Base-by-base conservation (phyloP, 108 stramenopile genomes). In the Nannochloropsis gaditana region DNA sequence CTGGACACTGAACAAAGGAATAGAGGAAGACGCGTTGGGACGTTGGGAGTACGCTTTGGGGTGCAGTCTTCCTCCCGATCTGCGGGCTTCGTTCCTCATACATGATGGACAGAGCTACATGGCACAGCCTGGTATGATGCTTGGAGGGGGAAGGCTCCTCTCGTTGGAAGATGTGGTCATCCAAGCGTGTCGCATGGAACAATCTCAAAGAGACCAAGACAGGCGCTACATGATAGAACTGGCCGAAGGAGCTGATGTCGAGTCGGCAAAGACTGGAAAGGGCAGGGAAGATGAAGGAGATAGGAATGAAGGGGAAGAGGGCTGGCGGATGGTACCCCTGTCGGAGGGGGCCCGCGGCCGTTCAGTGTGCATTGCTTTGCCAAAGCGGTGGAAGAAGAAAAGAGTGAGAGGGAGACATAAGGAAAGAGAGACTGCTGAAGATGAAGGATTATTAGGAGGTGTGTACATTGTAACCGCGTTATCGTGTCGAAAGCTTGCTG, bases 71-170 rank as follows among this genome's bases (percentile, higher is more conserved):
- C 59, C 59, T 73, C 59, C 59, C 4, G 59, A 73, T 73, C n/a
- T 73, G 59, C 59, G 59, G 59, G 59, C 59, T 3, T 73, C 59
- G 8, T 73, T 73, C 3, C n/a, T 73, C 19, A 73, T 73, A 4
- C 59, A 73, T 73, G 6, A 73, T n/a, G 59, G 59, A n/a, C 59
- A 73, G 59, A n/a, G 59, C n/a, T 73, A n/a, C n/a, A 15, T 73
- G 59, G 4, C 59, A 2, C 15, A 73, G 19, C 8, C 59, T n/a
- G 59, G 59, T n/a, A 73, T 73, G 19, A 73, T 73, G 4, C 19
- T 73, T 4, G 59, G 59, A 73, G 59, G 59, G 8, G 59, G 59
- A n/a, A 73, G 59, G 59, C n/a, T 73, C 15, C n/a, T 73, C 19
- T n/a, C 19, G 15, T n/a, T 73, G 59, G 15, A 15, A n/a, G 59